Evolutionary conservation across 2,329 filamentous ascomycete genomes (phyloP).

Genomic region (Talaromyces pinophilus): DNA sequence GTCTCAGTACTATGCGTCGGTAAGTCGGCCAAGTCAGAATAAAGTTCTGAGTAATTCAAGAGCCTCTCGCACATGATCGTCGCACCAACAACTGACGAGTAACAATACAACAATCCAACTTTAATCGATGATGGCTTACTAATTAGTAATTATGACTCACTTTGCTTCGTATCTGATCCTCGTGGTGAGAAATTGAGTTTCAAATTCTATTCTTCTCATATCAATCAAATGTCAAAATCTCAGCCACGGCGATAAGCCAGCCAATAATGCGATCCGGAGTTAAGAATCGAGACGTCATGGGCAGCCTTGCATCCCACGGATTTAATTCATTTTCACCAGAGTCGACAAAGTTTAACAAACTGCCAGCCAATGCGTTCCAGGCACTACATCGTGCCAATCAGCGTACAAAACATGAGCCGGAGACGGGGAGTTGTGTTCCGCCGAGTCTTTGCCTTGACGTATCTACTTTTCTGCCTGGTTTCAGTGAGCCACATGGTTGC

Average conservation of each 20-base stretch:
- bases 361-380: not conserved
- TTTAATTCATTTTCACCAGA: not conserved
- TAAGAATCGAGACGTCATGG: not conserved
- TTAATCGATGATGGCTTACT: not conserved
- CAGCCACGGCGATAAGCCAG: not conserved
- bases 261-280: not conserved
- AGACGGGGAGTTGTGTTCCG: not conserved
- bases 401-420: not conserved
- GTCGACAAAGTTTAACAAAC: not conserved
- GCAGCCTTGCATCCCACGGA: not conserved
- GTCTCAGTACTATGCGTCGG: not conserved
- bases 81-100: not conserved
- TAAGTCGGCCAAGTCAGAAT: not conserved
- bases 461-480: not conserved
- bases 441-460: not conserved
- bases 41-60: not conserved
- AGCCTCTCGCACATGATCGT: not conserved
- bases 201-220: not conserved
- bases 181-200: not conserved
- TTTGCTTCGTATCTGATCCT: not conserved
- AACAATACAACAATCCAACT: not conserved
- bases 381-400: constrained; percentile 3
- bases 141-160: not conserved
- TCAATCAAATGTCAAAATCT: not conserved
- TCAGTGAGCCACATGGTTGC: not conserved